A percentile compares a stretch with the other conserved stretches of the same genome.
Evolutionary conservation across 73 alveolate species (phyloP).

Genomic region (Stentor roeselii): DNA sequence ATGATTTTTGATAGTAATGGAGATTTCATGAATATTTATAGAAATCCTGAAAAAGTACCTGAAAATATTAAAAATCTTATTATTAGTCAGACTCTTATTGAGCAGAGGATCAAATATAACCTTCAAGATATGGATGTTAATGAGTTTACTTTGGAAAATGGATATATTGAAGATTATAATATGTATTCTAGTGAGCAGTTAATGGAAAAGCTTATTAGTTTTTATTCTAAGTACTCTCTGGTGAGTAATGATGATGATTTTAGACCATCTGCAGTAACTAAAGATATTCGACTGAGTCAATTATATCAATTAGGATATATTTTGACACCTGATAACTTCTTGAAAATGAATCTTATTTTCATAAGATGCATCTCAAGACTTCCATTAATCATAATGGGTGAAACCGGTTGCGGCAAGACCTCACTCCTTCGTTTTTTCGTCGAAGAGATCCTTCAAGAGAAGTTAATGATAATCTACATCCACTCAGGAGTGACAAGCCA

Average conservation of each 20-base stretch:
- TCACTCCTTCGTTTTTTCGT: slow-evolving; percentile 59
- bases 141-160: neutral
- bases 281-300: neutral
- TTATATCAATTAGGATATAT: neutral
- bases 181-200: neutral
- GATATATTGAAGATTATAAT: neutral
- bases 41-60: neutral
- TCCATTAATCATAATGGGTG: slow-evolving; percentile 80
- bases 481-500: slow-evolving; percentile 61
- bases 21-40: neutral
- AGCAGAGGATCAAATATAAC: neutral
- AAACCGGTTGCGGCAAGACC: slow-evolving; percentile 82
- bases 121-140: too few species aligned
- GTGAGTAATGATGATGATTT: neutral
- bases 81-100: neutral
- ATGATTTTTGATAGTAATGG: neutral
- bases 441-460: slow-evolving; percentile 43
- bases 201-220: neutral
- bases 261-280: neutral
- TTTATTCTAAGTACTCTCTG: neutral
- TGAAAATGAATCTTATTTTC: slow-evolving; percentile 44
- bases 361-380: slow-evolving; percentile 50
- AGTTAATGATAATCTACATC: slow-evolving; percentile 39
- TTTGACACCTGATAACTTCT: slow-evolving; percentile 50
- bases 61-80: neutral